phyloP scores from a whole-genome alignment of 495 filamentous ascomycete species.

The Hypoxylon lienhwacheense region DNA sequence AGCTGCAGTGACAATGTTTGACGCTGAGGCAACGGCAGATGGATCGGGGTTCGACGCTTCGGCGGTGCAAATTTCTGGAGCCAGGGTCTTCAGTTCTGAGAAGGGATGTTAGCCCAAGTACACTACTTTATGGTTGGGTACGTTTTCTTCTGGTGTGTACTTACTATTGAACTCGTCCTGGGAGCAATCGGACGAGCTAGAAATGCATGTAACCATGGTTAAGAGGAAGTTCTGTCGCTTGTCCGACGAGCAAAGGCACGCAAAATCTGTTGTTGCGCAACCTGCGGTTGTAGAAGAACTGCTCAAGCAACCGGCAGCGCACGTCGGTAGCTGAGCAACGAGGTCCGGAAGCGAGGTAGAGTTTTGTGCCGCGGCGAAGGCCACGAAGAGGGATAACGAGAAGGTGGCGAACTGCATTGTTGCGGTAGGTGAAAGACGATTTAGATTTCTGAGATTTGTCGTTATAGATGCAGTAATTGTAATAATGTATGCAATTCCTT shows the following conservation, averaged over 20 bases:
- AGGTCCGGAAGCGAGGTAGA: conserved; percentile 35
- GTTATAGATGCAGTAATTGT: background rate
- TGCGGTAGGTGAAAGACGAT: too few relatives aligned
- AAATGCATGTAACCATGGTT: conserved; percentile 26
- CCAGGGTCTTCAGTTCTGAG: conserved; percentile 24
- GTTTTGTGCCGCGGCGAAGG: conserved; percentile 36
- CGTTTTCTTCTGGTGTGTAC: background rate
- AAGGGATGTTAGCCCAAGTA: conserved; percentile 13
- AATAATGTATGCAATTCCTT: background rate
- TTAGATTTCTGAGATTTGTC: conserved; percentile 1
- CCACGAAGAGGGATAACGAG: conserved; percentile 31
- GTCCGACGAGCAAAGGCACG: conserved; percentile 29
- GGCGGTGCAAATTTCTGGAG: conserved; percentile 34
- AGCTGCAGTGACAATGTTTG: conserved; percentile 30
- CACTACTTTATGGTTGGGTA: background rate
- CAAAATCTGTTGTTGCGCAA: conserved; percentile 35
- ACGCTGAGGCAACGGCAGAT: conserved; percentile 36
- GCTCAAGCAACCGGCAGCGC: conserved; percentile 32
- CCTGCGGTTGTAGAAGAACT: conserved; percentile 18
- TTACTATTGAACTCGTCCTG: conserved; percentile 29
- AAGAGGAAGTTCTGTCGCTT: conserved; percentile 18
- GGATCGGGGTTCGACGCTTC: conserved; percentile 31
- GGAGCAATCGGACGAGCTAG: conserved; percentile 18
- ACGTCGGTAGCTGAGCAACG: conserved; percentile 33
- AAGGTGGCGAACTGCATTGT: conserved; percentile 32